Percentiles rank a stretch among this genome's conserved stretches.
Evolutionary conservation across 371 early-diverging fungal genomes (phyloP).

Genomic region (Actinomortierella ambigua): DNA sequence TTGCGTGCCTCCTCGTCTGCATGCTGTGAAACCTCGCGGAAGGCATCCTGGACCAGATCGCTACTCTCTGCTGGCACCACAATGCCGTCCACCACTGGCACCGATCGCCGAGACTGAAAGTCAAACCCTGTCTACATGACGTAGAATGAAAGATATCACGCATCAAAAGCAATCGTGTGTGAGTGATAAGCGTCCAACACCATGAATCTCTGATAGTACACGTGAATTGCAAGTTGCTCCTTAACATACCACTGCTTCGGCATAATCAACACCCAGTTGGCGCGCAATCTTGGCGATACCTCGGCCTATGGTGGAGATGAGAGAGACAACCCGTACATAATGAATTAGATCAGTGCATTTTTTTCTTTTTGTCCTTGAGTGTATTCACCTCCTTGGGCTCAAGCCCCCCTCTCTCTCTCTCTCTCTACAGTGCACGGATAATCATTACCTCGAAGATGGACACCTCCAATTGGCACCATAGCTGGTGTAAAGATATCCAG

Average conservation of each 20-base stretch:
- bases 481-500: constrained; percentile 80
- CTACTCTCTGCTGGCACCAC: constrained; percentile 69
- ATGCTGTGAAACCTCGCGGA: constrained; percentile 32
- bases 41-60: constrained; percentile 65
- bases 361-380: no score
- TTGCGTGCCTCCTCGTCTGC: constrained; percentile 52
- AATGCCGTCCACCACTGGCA: constrained; percentile 76
- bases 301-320: constrained; percentile 12
- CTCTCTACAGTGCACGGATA: no score
- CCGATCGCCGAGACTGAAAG: constrained; percentile 64
- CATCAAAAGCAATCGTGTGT: constrained; percentile 11
- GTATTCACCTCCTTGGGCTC: no score
- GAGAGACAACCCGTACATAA: not conserved
- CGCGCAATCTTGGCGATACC: constrained; percentile 69
- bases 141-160: not conserved
- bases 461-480: constrained; percentile 88
- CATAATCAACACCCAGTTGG: constrained; percentile 79
- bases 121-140: constrained; percentile 72
- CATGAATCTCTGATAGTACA: no score
- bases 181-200: not conserved
- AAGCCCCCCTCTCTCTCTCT: no score
- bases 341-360: constrained; percentile 1
- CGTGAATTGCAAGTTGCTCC: no score
- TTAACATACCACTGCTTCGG: constrained; percentile 72
- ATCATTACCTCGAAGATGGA: constrained; percentile 68